phyloP scores from a whole-genome alignment of 2,329 filamentous ascomycete species.

The Lasiodiplodia gonubiensis region DNA sequence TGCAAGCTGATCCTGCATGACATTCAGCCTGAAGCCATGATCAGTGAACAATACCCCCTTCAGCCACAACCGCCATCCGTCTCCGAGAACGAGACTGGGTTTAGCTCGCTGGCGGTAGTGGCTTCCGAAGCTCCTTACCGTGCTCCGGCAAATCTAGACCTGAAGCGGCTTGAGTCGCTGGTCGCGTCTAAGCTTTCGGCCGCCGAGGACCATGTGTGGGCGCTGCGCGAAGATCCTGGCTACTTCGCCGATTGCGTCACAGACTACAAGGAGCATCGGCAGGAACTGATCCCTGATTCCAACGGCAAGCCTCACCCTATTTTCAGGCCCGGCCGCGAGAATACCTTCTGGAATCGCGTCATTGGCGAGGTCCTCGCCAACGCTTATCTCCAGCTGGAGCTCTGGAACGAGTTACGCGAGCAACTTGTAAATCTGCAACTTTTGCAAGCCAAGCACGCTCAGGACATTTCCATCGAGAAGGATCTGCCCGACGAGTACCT shows the following conservation, averaged over 20 bases:
- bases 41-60: slow-evolving; percentile 39
- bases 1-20: slow-evolving; percentile 59
- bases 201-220: slow-evolving; percentile 61
- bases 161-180: slow-evolving; percentile 53
- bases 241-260: slow-evolving; percentile 58
- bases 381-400: slow-evolving; percentile 45
- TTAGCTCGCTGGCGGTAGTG: slow-evolving; percentile 49
- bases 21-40: slow-evolving; percentile 44
- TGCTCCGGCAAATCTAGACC: slow-evolving; percentile 54
- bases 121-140: slow-evolving; percentile 61
- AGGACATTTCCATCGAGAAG: slow-evolving; percentile 39
- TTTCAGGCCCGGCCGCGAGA: slow-evolving; percentile 30
- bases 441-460: slow-evolving; percentile 44
- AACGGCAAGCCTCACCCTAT: slow-evolving; percentile 41
- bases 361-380: slow-evolving; percentile 43
- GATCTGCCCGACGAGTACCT: slow-evolving; percentile 50
- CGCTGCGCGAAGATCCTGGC: slow-evolving; percentile 63
- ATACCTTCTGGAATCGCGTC: slow-evolving; percentile 50
- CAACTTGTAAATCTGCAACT: slow-evolving; percentile 34
- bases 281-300: slow-evolving; percentile 52
- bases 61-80: slow-evolving; percentile 47
- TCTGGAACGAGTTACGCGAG: slow-evolving; percentile 48
- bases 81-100: slow-evolving; percentile 39
- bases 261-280: slow-evolving; percentile 55
- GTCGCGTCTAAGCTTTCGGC: slow-evolving; percentile 50